A percentile compares a stretch with the other conserved stretches of the same genome.
Evolutionary conservation across 73 alveolate species (phyloP).

Genomic region (Uronychia setigera): DNA sequence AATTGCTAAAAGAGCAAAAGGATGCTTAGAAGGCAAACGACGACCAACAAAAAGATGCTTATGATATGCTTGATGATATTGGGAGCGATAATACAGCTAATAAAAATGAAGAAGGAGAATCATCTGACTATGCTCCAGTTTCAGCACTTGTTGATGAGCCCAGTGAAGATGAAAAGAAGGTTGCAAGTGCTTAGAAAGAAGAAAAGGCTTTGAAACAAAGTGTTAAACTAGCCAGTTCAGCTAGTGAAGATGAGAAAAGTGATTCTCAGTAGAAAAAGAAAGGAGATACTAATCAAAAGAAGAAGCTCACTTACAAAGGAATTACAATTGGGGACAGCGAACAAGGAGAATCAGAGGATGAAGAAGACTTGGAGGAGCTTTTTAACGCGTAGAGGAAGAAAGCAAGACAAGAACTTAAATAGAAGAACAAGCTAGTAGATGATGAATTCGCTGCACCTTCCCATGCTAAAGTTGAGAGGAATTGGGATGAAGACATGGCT

Average conservation of each 20-base stretch:
- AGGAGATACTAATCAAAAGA: neutral
- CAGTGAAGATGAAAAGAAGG: slow-evolving; percentile 14
- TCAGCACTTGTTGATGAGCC: neutral
- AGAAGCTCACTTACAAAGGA: slow-evolving; percentile 15
- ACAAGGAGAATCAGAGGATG: neutral
- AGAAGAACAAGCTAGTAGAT: neutral
- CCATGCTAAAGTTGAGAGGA: slow-evolving; percentile 27
- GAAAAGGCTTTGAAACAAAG: slow-evolving; percentile 6
- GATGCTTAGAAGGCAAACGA: neutral
- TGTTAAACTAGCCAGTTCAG: slow-evolving; percentile 8
- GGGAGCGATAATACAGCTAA: neutral
- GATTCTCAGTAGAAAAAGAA: neutral
- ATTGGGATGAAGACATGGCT: slow-evolving; percentile 55
- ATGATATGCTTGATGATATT: neutral
- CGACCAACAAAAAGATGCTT: neutral
- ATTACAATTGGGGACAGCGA: neutral
- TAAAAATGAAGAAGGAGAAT: neutral
- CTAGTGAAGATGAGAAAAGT: slow-evolving; percentile 31
- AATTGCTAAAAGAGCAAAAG: neutral
- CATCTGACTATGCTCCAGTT: slow-evolving; percentile 4
- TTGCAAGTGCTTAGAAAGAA: neutral
- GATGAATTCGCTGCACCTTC: slow-evolving; percentile 9
- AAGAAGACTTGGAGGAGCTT: slow-evolving; percentile 2
- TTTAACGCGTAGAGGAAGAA: slow-evolving; percentile 7
- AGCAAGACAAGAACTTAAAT: neutral